A percentile compares a stretch with the other conserved stretches of the same genome.
These are phyloP conservation scores for Hanseniaspora taiwanica DNA, from an alignment of 805 yeast species.

Conservation along the genomic window DNA sequence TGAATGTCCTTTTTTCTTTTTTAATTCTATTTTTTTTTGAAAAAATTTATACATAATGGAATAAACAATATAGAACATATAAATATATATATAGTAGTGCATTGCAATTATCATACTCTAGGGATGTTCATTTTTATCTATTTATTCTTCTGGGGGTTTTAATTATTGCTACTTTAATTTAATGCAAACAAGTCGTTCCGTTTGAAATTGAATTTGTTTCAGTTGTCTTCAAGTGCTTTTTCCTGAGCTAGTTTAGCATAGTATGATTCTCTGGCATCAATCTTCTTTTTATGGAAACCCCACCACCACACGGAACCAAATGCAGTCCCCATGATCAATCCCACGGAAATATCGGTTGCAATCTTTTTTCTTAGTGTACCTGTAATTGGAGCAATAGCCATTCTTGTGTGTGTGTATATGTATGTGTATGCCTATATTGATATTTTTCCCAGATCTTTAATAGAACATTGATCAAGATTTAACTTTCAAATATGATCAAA, in stretches of 20 bases:
- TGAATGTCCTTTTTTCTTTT: background rate
- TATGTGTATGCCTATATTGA: background rate
- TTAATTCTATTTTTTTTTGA: background rate
- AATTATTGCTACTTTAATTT: too few species aligned
- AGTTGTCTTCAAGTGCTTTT: constrained; percentile 22
- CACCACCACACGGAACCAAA: constrained; percentile 75
- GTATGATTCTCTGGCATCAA: constrained; percentile 70
- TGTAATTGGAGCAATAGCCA: constrained; percentile 77
- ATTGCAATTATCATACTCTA: too few species aligned
- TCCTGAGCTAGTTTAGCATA: constrained; percentile 67
- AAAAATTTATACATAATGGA: background rate
- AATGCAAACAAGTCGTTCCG: too few species aligned
- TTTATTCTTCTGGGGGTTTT: too few species aligned
- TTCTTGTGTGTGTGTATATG: constrained; percentile 17
- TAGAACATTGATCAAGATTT: background rate
- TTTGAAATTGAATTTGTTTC: background rate
- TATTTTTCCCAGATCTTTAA: too few species aligned
- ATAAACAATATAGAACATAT: background rate
- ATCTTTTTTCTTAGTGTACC: constrained; percentile 75
- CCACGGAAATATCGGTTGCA: constrained; percentile 63
- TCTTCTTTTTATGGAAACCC: constrained; percentile 64
- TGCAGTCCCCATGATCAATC: constrained; percentile 47
- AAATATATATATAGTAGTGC: too few species aligned
- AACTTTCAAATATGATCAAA: too few species aligned
- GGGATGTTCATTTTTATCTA: too few species aligned